Evolutionary conservation across 164 flowering plant genomes (phyloP), one percentile per base, ranked within the genome.

Genomic region (Liquidambar formosana): DNA sequence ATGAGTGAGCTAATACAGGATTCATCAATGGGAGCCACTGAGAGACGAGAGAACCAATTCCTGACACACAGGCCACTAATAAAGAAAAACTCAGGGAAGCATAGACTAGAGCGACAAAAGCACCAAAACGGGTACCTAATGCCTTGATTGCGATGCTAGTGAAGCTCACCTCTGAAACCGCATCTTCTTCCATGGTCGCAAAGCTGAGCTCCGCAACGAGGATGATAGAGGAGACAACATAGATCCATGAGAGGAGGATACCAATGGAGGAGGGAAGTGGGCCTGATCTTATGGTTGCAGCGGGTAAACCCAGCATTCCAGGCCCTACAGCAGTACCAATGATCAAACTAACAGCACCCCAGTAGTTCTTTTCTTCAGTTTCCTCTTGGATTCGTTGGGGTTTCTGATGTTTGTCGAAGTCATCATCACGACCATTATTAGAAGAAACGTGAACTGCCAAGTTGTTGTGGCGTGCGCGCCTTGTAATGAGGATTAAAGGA

Each of bases 301-400:
- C 82, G 8, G 94, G 89, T 46, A 87, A 70, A 22, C 86, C 88
- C 52, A 89, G 75, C 91, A 89, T 89, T 54, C 94, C 89, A 41
- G 94, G 94, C 23, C 94, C 91, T 6, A 89, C 91, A 5, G 91
- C 94, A 13, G 94, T 85, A 58, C 94, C 91, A 27, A 89, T 60
- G 62, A 89, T 85, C 80, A 89, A 71, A 77, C 82, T 75, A 45
- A 85, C 88, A 28, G 89, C 89, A 71, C 76, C 93, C 93, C 91
- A 89, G 81, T 87, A 89, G 59, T 73, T 85, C 77, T 80, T 85
- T 21, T 72, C 77, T 10, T 63, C 54, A 3, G 38, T 48, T 46
- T 19, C 52, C 47, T 56, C 68, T 41, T 44, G 65, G 28, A 52
- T 45, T 63, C 1, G 63, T 45, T 48, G 16, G 3, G 61, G 63